These are phyloP conservation scores for Paraphaeosphaeria sporulosa DNA, from an alignment of 2,329 filamentous ascomycete species.

Conservation along the genomic window DNA sequence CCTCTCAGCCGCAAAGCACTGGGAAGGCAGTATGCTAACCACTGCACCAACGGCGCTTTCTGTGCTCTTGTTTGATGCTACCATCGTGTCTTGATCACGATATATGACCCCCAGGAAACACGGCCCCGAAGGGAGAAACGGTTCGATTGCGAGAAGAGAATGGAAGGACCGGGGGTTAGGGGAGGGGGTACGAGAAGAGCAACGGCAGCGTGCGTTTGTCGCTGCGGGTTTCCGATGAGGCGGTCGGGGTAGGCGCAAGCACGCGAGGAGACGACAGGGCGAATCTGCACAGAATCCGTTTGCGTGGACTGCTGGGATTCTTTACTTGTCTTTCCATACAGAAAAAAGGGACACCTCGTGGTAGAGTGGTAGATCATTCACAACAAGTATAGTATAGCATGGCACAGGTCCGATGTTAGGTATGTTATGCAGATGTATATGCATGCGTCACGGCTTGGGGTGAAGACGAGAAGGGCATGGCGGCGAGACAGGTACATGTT, in stretches of 20 bases:
- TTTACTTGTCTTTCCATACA: background rate
- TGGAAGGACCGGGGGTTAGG: too few species aligned
- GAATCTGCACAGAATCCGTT: background rate
- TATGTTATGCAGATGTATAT: background rate
- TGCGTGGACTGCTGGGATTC: background rate
- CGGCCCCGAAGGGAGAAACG: too few species aligned
- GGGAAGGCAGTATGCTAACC: slow-evolving; percentile 52
- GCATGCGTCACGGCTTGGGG: background rate
- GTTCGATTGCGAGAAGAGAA: background rate
- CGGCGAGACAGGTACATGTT: background rate
- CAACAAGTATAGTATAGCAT: background rate
- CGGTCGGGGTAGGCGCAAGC: slow-evolving; percentile 13
- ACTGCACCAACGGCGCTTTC: slow-evolving; percentile 45
- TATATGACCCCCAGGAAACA: too few species aligned
- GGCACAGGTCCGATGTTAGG: background rate
- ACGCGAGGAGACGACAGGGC: background rate
- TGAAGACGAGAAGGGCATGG: background rate
- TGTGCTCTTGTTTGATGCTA: background rate
- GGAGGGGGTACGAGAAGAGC: background rate
- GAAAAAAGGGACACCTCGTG: background rate
- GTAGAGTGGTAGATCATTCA: background rate
- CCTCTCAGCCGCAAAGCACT: slow-evolving; percentile 19
- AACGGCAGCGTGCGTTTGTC: slow-evolving; percentile 21
- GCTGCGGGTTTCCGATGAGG: slow-evolving; percentile 21
- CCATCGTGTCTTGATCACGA: too few species aligned